Conservation (phyloP, 1,139 yeast species). For the Hyphopichia wangnamkhiaoensis region DNA sequence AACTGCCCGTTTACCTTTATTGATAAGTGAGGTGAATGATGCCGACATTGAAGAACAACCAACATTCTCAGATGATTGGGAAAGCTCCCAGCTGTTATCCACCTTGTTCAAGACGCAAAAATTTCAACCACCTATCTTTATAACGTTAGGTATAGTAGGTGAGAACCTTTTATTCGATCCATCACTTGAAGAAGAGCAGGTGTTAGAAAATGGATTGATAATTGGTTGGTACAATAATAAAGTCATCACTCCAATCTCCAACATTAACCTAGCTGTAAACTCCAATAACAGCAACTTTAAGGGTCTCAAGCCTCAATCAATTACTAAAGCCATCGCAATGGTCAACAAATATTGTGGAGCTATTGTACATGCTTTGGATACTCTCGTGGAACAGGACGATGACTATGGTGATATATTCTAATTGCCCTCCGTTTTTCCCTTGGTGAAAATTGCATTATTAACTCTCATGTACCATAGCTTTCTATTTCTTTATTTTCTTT, state of each 20-base stretch:
- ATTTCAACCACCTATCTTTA: constrained; percentile 72
- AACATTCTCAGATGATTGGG: constrained; percentile 88
- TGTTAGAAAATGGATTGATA: constrained; percentile 78
- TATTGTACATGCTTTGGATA: constrained; percentile 40
- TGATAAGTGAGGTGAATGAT: constrained; percentile 61
- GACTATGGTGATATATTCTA: constrained; percentile 32
- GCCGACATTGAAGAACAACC: constrained; percentile 80
- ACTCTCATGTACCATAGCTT: constrained; percentile 5
- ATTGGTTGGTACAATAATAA: constrained; percentile 67
- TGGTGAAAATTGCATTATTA: background rate
- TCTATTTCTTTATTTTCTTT: too few species aligned
- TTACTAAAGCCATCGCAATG: constrained; percentile 30
- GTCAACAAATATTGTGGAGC: constrained; percentile 38
- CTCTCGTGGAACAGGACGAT: constrained; percentile 37
- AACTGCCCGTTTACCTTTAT: constrained; percentile 73
- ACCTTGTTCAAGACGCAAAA: constrained; percentile 23
- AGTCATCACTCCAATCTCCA: constrained; percentile 65
- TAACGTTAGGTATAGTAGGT: constrained; percentile 76
- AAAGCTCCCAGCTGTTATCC: constrained; percentile 50
- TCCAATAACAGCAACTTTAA: constrained; percentile 44
- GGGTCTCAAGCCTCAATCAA: constrained; percentile 32
- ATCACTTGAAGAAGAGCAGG: constrained; percentile 80
- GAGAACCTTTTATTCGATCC: constrained; percentile 75
- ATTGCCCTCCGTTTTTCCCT: background rate
- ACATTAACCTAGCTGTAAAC: constrained; percentile 50